These are phyloP conservation scores for Meyerozyma sp. DNA, from an alignment of 1,139 yeast genomes.

Conservation along the genomic window DNA sequence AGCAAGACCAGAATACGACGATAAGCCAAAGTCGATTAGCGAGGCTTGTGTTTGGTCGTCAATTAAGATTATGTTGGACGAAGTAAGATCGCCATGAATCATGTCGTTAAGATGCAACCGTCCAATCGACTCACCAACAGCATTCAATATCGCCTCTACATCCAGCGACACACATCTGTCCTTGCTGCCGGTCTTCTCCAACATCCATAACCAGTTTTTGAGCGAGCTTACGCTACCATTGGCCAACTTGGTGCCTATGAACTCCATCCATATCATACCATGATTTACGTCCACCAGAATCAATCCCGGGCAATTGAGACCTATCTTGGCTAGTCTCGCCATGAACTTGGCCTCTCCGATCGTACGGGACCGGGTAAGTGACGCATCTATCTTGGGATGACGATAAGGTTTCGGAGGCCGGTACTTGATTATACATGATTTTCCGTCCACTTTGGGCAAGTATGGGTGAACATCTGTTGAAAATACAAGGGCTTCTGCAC, in stretches of 20 bases:
- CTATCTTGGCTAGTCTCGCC: constrained; percentile 50
- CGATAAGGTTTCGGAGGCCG: constrained; percentile 88
- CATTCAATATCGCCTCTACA: constrained; percentile 37
- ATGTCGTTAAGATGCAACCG: constrained; percentile 69
- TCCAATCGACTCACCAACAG: constrained; percentile 70
- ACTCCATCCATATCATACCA: constrained; percentile 90
- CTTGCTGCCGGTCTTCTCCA: constrained; percentile 29
- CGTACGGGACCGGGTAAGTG: constrained; percentile 75
- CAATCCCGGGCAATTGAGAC: constrained; percentile 63
- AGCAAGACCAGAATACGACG: constrained; percentile 66
- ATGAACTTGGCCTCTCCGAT: constrained; percentile 79
- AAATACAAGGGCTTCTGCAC: constrained; percentile 93
- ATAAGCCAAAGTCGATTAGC: constrained; percentile 85
- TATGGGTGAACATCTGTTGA: constrained; percentile 66
- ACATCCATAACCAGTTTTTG: constrained; percentile 68
- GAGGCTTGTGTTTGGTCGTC: constrained; percentile 35
- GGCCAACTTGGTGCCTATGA: constrained; percentile 48
- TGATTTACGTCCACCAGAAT: constrained; percentile 67
- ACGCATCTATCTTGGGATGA: constrained; percentile 75
- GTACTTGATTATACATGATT: constrained; percentile 63
- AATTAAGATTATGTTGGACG: constrained; percentile 73
- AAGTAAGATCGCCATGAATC: constrained; percentile 93
- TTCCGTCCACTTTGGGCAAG: constrained; percentile 16
- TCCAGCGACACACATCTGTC: constrained; percentile 24
- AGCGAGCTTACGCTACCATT: constrained; percentile 47